These are phyloP conservation scores for Paramyrothecium sp. DNA, from an alignment of 2,329 filamentous ascomycete genomes.

Conservation along the genomic window DNA sequence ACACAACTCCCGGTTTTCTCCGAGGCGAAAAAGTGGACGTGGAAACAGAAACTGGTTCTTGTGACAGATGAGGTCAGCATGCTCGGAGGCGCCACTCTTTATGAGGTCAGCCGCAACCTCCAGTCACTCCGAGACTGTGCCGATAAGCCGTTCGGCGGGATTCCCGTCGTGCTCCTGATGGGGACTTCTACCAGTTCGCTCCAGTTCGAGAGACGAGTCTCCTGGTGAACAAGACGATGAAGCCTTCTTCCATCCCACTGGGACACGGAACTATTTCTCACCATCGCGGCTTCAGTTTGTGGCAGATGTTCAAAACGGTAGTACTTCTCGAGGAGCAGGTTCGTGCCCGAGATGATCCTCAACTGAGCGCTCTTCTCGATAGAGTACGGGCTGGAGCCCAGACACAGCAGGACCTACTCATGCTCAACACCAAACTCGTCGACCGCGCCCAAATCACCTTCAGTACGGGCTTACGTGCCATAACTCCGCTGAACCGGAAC, in stretches of 20 bases:
- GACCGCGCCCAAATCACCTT: constrained; percentile 10
- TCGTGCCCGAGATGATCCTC: constrained; percentile 5
- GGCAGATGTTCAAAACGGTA: constrained; percentile 9
- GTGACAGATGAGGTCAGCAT: constrained; percentile 10
- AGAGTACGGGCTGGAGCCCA: constrained; percentile 5
- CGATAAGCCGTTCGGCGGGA: no score
- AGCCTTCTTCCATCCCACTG: no score
- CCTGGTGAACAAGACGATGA: no score
- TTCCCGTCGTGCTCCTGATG: no score
- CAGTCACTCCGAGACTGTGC: no score
- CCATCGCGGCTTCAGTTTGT: constrained; percentile 5
- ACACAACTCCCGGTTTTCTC: not conserved
- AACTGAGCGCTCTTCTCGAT: constrained; percentile 10
- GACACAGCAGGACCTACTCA: constrained; percentile 5
- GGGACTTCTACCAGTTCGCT: no score
- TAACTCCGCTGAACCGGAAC: no score
- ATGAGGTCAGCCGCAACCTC: constrained; percentile 3
- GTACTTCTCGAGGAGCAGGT: constrained; percentile 9
- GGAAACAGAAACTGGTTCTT: constrained; percentile 9
- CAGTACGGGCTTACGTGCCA: constrained; percentile 10
- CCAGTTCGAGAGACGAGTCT: no score
- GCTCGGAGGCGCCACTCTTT: constrained; percentile 6
- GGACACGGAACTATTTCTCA: constrained; percentile 7
- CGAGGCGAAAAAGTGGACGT: constrained; percentile 8
- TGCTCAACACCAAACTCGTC: constrained; percentile 3